A percentile compares a stretch with the other conserved stretches of the same genome.
Evolutionary conservation across 2,329 filamentous ascomycete species (phyloP).

Genomic region (Aspergillus novofumigatus): DNA sequence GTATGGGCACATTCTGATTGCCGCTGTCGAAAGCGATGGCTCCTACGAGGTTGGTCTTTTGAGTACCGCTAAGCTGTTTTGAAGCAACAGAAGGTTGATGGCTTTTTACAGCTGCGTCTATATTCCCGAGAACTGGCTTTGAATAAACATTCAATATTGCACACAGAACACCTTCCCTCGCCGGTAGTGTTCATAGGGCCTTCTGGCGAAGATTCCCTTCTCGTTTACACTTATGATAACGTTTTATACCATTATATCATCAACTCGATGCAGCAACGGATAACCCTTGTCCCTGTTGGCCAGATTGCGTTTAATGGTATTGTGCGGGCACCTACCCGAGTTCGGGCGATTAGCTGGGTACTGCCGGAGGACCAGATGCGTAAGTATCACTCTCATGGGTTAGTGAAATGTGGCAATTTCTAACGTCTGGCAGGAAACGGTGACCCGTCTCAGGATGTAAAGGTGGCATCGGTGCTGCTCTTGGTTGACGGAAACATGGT

Average conservation of each 20-base stretch:
- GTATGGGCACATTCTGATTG: slow-evolving; percentile 93
- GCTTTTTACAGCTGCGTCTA: slow-evolving; percentile 61
- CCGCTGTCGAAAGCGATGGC: slow-evolving; percentile 80
- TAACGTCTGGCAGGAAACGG: slow-evolving; percentile 58
- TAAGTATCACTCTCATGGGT: slow-evolving; percentile 30
- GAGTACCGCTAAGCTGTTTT: neutral
- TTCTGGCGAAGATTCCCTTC: slow-evolving; percentile 86
- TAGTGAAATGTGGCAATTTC: slow-evolving; percentile 1
- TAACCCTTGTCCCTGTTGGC: slow-evolving; percentile 85
- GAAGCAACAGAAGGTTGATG: slow-evolving; percentile 7
- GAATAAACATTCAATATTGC: slow-evolving; percentile 67
- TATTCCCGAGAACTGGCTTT: slow-evolving; percentile 84
- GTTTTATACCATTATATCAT: slow-evolving; percentile 93
- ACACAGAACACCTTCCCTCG: slow-evolving; percentile 72
- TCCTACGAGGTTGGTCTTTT: slow-evolving; percentile 61
- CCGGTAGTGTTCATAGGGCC: slow-evolving; percentile 87
- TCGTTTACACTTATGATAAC: slow-evolving; percentile 97
- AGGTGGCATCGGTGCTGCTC: slow-evolving; percentile 87
- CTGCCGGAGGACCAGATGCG: slow-evolving; percentile 83
- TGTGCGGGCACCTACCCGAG: slow-evolving; percentile 84
- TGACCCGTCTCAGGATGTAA: slow-evolving; percentile 92
- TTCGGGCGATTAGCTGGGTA: slow-evolving; percentile 93
- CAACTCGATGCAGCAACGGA: slow-evolving; percentile 62
- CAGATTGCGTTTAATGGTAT: slow-evolving; percentile 98
- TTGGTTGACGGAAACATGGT: slow-evolving; percentile 97